Evolutionary conservation across 306 rosid genomes (phyloP).

Genomic region (Quercus variabilis): DNA sequence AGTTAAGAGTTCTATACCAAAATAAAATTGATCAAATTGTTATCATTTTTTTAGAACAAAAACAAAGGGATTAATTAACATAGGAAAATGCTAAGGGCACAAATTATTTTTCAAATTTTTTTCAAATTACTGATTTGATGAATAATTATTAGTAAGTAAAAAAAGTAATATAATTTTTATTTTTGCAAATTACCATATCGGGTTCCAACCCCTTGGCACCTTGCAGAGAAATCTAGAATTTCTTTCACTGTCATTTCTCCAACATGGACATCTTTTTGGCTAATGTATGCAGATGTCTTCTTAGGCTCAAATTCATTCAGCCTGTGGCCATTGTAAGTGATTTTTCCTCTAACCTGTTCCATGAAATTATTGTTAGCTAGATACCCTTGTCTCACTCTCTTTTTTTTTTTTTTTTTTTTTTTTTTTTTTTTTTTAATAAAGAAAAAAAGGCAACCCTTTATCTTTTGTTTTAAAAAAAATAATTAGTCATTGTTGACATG

Average conservation of each 20-base stretch:
- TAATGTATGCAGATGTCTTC: constrained; percentile 89
- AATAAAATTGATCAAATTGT: background rate
- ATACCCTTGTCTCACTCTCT: too few relatives aligned
- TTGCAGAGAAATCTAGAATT: constrained; percentile 90
- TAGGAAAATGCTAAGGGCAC: too few relatives aligned
- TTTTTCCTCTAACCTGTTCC: constrained; percentile 62
- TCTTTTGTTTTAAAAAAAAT: background rate
- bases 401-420: background rate
- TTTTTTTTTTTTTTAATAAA: background rate
- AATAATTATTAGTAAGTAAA: too few relatives aligned
- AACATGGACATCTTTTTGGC: constrained; percentile 90
- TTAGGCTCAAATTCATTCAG: constrained; percentile 77
- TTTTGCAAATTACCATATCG: constrained; percentile 61
- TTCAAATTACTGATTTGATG: too few relatives aligned
- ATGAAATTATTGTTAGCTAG: background rate
- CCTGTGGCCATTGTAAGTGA: constrained; percentile 69
- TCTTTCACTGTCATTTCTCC: constrained; percentile 96
- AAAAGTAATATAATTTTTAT: too few relatives aligned
- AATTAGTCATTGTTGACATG: background rate
- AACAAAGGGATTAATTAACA: background rate
- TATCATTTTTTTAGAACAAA: background rate
- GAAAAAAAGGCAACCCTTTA: background rate
- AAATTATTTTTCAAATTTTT: too few relatives aligned
- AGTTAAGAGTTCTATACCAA: constrained; percentile 53
- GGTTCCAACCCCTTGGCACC: constrained; percentile 93